These are phyloP conservation scores for Venturia aucupariae DNA, from an alignment of 2,329 filamentous ascomycete species.

Conservation along the genomic window DNA sequence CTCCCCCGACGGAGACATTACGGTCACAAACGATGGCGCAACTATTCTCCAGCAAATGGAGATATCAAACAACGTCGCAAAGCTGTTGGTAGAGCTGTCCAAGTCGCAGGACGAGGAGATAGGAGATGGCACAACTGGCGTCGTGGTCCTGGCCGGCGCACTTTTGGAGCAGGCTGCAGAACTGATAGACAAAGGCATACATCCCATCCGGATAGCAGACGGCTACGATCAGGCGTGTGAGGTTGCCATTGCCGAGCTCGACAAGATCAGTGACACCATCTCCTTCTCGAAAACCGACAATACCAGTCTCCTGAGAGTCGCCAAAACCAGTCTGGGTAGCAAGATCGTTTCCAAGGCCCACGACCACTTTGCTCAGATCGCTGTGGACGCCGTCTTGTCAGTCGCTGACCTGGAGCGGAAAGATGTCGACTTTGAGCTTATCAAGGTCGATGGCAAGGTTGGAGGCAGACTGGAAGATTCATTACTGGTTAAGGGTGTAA, in stretches of 20 bases:
- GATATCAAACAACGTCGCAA: constrained; percentile 96
- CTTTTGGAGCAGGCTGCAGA: constrained; percentile 94
- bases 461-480: constrained; percentile 90
- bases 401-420: constrained; percentile 93
- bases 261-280: constrained; percentile 86
- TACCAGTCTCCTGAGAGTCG: constrained; percentile 83
- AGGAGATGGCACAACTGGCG: constrained; percentile 94
- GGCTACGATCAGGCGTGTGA: constrained; percentile 97
- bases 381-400: constrained; percentile 91
- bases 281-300: constrained; percentile 74
- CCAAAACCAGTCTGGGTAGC: constrained; percentile 89
- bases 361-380: constrained; percentile 95
- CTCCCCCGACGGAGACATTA: constrained; percentile 96
- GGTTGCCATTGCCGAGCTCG: constrained; percentile 85
- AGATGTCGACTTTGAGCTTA: constrained; percentile 97
- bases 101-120: constrained; percentile 99
- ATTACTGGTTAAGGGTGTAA: constrained; percentile 91
- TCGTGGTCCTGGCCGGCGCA: constrained; percentile 90
- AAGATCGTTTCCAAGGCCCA: constrained; percentile 99
- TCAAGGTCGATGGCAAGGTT: constrained; percentile 98
- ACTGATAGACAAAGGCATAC: constrained; percentile 98
- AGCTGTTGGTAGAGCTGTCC: constrained; percentile 90
- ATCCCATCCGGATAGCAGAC: constrained; percentile 96
- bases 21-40: constrained; percentile 96
- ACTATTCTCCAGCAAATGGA: constrained; percentile 98